A percentile compares a stretch with the other conserved stretches of the same genome.
phyloP scores from a whole-genome alignment of 2,329 filamentous ascomycete genomes.

The Alternaria rosae region DNA sequence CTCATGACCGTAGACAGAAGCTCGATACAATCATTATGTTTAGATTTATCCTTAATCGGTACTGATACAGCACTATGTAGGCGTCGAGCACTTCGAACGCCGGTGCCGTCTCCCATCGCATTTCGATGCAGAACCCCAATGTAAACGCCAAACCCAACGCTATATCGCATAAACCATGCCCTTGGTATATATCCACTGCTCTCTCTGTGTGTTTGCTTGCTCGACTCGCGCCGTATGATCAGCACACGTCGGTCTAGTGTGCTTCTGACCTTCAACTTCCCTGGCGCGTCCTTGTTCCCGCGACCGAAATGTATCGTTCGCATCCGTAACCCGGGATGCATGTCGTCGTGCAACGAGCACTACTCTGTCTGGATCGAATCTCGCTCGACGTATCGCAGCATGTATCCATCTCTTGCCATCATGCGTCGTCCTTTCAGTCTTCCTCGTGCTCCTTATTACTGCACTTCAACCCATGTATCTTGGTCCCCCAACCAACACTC shows the following conservation, averaged over 20 bases:
- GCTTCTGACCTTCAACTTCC: background rate
- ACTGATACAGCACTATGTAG: background rate
- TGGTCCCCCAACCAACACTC: conserved; percentile 37
- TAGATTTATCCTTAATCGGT: background rate
- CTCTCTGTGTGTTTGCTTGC: background rate
- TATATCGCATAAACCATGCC: background rate
- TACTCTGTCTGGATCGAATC: background rate
- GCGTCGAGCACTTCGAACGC: conserved; percentile 32
- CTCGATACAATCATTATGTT: background rate
- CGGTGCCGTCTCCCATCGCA: conserved; percentile 1
- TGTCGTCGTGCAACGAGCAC: background rate
- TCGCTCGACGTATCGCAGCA: background rate
- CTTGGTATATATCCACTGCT: background rate
- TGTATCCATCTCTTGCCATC: background rate
- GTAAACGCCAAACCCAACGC: background rate
- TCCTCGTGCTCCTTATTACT: conserved; percentile 23
- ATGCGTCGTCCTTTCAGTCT: conserved; percentile 7
- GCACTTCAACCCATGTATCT: conserved; percentile 40
- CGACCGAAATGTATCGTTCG: background rate
- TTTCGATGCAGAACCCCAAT: background rate
- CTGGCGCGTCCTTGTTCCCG: background rate
- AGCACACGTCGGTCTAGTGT: background rate
- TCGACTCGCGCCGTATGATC: background rate
- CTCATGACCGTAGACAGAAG: background rate
- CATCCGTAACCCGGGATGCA: background rate